phyloP scores from a whole-genome alignment of 2,329 filamentous ascomycete genomes.

The Fusarium illudens region DNA sequence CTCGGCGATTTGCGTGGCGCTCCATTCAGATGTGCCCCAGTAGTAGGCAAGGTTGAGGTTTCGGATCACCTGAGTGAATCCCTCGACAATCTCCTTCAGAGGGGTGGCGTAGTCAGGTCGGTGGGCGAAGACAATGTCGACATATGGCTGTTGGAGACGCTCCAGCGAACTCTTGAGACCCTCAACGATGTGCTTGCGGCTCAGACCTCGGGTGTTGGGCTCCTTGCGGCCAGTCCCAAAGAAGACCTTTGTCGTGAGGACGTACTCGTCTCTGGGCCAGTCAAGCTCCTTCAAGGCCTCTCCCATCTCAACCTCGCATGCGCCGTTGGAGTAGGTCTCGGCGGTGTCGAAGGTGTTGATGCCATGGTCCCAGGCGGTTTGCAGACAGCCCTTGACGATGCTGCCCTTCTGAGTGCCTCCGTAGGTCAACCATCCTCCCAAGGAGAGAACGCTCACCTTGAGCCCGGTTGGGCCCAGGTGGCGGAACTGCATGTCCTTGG shows the following conservation, averaged over 20 bases:
- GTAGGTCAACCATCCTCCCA: slow-evolving; percentile 41
- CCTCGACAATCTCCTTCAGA: slow-evolving; percentile 42
- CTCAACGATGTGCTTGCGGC: slow-evolving; percentile 72
- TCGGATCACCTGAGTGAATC: slow-evolving; percentile 40
- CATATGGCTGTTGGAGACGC: slow-evolving; percentile 40
- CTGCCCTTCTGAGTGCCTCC: slow-evolving; percentile 68
- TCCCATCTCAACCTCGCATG: slow-evolving; percentile 71
- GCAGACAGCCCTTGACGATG: slow-evolving; percentile 66
- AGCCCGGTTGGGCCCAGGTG: slow-evolving; percentile 40
- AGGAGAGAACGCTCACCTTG: slow-evolving; percentile 40
- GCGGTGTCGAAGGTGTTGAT: slow-evolving; percentile 71
- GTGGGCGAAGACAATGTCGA: slow-evolving; percentile 41
- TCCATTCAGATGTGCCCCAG: slow-evolving; percentile 72
- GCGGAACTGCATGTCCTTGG: slow-evolving; percentile 42
- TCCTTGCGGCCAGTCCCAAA: slow-evolving; percentile 44
- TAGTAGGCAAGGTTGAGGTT: slow-evolving; percentile 42
- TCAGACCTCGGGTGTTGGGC: slow-evolving; percentile 69
- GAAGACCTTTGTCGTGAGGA: slow-evolving; percentile 57
- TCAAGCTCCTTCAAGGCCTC: slow-evolving; percentile 64
- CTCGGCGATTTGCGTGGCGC: slow-evolving; percentile 70
- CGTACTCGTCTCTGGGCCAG: slow-evolving; percentile 68
- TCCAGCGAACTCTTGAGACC: slow-evolving; percentile 39
- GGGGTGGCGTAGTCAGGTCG: slow-evolving; percentile 39
- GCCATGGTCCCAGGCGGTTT: slow-evolving; percentile 66
- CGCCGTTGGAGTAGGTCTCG: slow-evolving; percentile 65